Evolutionary conservation across 2,329 filamentous ascomycete genomes (phyloP).

Genomic region (Epichloe bromicola): DNA sequence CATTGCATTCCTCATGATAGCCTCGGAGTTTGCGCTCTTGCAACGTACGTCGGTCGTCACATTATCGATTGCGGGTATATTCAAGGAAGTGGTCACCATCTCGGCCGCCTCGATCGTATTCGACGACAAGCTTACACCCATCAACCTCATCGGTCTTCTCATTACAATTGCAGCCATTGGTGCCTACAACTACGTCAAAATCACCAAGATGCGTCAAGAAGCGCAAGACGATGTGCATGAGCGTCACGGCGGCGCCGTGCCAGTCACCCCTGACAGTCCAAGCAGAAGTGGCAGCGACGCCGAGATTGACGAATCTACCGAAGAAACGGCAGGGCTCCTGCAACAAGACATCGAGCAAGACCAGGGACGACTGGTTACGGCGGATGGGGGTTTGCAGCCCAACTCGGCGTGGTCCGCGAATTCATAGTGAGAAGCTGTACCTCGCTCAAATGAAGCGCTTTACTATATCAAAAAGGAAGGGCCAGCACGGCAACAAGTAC

Average conservation of each 20-base stretch:
- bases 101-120: constrained; percentile 78
- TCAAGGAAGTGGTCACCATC: constrained; percentile 97
- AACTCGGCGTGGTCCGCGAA: not conserved
- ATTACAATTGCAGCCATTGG: constrained; percentile 79
- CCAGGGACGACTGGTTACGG: constrained; percentile 24
- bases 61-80: constrained; percentile 90
- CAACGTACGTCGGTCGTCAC: constrained; percentile 94
- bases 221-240: constrained; percentile 42
- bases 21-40: constrained; percentile 87
- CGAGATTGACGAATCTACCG: constrained; percentile 29
- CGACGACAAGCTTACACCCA: constrained; percentile 69
- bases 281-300: constrained; percentile 27
- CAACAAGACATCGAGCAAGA: constrained; percentile 23
- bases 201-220: constrained; percentile 73
- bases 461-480: not conserved
- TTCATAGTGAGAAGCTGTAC: not conserved
- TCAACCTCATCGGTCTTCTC: constrained; percentile 80
- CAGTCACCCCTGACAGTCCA: constrained; percentile 21
- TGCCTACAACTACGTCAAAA: constrained; percentile 91
- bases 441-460: not conserved
- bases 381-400: constrained; percentile 26
- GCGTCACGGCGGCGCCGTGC: constrained; percentile 22
- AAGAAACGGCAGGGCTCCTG: constrained; percentile 34
- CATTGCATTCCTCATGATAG: constrained; percentile 93
- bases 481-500: not conserved